Evolutionary conservation across 2,329 filamentous ascomycete genomes (phyloP).

Genomic region (Apiospora marii): DNA sequence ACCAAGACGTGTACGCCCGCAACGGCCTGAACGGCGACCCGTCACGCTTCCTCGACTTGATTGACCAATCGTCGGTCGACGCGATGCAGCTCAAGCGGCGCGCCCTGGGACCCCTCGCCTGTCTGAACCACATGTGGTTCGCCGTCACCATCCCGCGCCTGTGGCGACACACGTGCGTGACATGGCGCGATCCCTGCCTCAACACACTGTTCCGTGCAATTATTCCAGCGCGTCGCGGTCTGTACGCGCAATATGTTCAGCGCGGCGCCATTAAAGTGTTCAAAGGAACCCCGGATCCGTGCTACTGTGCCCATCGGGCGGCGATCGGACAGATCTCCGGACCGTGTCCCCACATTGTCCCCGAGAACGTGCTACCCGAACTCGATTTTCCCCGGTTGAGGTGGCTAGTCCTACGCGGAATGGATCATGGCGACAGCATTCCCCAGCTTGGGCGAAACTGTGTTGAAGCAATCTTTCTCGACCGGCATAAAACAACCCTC

Average conservation of each 20-base stretch:
- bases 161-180: background rate
- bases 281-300: too few relatives aligned
- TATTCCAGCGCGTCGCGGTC: background rate
- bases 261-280: background rate
- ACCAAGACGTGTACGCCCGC: too few relatives aligned
- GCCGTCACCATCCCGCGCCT: background rate
- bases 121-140: background rate
- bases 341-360: too few relatives aligned
- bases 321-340: too few relatives aligned
- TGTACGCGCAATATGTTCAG: background rate
- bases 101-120: background rate
- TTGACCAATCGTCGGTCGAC: too few relatives aligned
- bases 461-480: too few relatives aligned
- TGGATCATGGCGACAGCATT: background rate
- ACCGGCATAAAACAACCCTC: too few relatives aligned
- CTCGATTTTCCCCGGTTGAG: background rate
- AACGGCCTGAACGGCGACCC: too few relatives aligned
- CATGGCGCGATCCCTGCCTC: background rate
- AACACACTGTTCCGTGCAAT: background rate
- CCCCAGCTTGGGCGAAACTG: background rate
- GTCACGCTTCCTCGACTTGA: too few relatives aligned
- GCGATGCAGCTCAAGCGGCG: too few relatives aligned
- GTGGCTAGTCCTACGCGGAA: background rate
- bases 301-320: background rate
- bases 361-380: background rate